phyloP scores from a whole-genome alignment of 371 early-diverging fungal species.

The Catenaria anguillulae region DNA sequence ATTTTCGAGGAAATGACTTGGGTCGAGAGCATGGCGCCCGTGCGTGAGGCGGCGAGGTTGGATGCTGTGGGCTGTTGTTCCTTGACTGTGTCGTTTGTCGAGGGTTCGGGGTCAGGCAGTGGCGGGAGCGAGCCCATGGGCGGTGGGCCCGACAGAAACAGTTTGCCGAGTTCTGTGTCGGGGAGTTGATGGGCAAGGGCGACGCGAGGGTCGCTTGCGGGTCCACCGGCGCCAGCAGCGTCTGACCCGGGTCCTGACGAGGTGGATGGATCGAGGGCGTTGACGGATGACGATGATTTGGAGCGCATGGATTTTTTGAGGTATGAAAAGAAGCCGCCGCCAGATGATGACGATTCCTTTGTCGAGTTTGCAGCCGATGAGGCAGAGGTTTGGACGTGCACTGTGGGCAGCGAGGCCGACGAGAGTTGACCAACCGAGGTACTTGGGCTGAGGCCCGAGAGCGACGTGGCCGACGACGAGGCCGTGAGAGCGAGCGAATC shows the following conservation, averaged over 20 bases:
- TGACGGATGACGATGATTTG: not conserved
- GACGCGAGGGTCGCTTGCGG: not conserved
- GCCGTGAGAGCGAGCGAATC: not conserved
- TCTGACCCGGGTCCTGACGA: too few species aligned
- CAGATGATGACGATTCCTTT: too few species aligned
- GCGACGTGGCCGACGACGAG: not conserved
- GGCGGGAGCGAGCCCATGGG: not conserved
- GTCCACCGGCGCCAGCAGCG: not conserved
- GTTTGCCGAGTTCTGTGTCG: not conserved
- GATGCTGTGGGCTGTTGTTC: not conserved
- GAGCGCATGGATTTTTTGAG: not conserved
- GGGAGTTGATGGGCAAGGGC: not conserved
- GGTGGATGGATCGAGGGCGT: not conserved
- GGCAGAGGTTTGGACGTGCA: too few species aligned
- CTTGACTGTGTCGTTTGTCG: not conserved
- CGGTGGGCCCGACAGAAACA: not conserved
- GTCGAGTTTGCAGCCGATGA: too few species aligned
- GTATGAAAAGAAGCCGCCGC: not conserved
- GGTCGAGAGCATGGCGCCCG: slow-evolving; percentile 56
- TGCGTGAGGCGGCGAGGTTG: slow-evolving; percentile 48
- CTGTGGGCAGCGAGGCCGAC: too few species aligned
- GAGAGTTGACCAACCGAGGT: too few species aligned
- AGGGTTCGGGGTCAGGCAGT: not conserved
- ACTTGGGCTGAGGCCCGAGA: not conserved
- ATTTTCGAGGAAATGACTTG: slow-evolving; percentile 75